Base-by-base conservation (phyloP, 768 basidiomycete genomes). In the Hygrocybe punicea region DNA sequence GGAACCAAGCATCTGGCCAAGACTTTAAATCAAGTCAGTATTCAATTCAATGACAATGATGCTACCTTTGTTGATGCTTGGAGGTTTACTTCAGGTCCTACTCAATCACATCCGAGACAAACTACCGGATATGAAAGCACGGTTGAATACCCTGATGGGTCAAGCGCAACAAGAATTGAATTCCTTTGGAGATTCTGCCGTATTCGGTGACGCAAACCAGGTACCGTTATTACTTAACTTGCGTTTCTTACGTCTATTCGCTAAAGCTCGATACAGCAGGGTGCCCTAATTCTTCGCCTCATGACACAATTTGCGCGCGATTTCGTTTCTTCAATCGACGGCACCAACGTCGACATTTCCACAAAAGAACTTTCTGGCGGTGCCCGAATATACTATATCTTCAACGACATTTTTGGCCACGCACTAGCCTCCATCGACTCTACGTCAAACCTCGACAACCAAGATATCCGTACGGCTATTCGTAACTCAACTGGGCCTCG, bases 291-390 rank as follows among this genome's bases (percentile, higher is more conserved):
- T 63, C 84, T 99, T 44, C 88, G 93, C 49, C 84, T 98, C 42
- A 99, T 99, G 97, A 99, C 96, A 45, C 93, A 94, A 73, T 99
- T 98, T 64, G 95, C 94, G 2, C 86, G 92, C 50, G 97, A 99
- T 75, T 99, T 98, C 60, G 82, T 98, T 52, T 88, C 95, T 0
- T 96, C 94, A 13, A 97, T 99, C 63, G 97, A 99, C 63, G 97
- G 97, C 55, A 98, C 94, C 13, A 93, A 93, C 55, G 82, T 96
- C 37, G 92, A 97, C 60, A 90, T 98, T 65, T 96, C 93, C 1
- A 99, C 97, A 1, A 99, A 99, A 69, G 97, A 99, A 69, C 85
- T 99, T 14, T 98, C 91, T 6, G 97, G 97, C 40, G 97, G 97
- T 46, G 97, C 97, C 21, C 84, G 97, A 53, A 93, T 99, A 73